phyloP scores from a whole-genome alignment of 495 filamentous ascomycete genomes.

The Bryoglossum gracile region DNA sequence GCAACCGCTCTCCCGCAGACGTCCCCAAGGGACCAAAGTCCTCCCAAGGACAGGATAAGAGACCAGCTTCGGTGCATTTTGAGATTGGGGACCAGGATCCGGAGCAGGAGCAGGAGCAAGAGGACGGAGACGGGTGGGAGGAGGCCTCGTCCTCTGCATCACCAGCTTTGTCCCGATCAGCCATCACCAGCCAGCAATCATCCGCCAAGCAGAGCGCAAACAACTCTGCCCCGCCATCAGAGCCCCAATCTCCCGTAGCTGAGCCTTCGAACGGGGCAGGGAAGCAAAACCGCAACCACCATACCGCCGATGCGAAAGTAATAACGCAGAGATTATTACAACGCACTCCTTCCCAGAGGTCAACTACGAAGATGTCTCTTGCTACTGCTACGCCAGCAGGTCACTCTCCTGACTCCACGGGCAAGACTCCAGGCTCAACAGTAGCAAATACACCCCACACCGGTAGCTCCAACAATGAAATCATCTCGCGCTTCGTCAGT shows the following conservation, averaged over 20 bases:
- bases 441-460: constrained; percentile 30
- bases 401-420: constrained; percentile 30
- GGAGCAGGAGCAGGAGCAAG: constrained; percentile 25
- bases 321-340: constrained; percentile 54
- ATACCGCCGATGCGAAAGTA: constrained; percentile 28
- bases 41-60: constrained; percentile 34
- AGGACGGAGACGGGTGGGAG: constrained; percentile 39
- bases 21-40: constrained; percentile 39
- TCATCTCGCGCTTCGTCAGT: constrained; percentile 46
- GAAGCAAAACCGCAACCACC: constrained; percentile 12
- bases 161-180: constrained; percentile 41
- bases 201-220: constrained; percentile 26
- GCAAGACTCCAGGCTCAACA: constrained; percentile 16
- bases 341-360: constrained; percentile 46
- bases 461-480: constrained; percentile 39
- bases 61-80: constrained; percentile 32
- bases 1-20: constrained; percentile 23
- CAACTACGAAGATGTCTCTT: constrained; percentile 53
- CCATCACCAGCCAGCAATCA: constrained; percentile 11
- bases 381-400: constrained; percentile 40
- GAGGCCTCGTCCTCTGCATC: constrained; percentile 49
- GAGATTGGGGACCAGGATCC: constrained; percentile 34
- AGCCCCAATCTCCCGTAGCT: constrained; percentile 15
- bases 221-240: constrained; percentile 27
- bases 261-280: constrained; percentile 15